Evolutionary conservation across 2,329 filamentous ascomycete species (phyloP), one percentile per base, ranked within the genome.

Genomic region (Penicillium sp.): DNA sequence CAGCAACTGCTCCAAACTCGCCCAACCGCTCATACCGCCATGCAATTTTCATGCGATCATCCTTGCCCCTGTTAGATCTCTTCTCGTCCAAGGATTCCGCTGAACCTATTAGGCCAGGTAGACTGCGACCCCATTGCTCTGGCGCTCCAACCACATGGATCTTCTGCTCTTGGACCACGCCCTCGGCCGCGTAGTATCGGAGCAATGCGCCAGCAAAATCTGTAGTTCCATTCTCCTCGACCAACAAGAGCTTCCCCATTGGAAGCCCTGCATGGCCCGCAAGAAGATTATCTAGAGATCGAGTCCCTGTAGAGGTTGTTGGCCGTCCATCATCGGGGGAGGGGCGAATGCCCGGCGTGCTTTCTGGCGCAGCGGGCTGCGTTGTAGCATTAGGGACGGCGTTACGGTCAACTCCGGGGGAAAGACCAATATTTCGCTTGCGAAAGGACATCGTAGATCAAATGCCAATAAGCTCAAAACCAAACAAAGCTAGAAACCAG

Each of bases 41-140:
- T 3, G 94, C 94, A 77, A 99, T 99, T 77, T 96, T 97, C 94
- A 99, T 97, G 73, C 87, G 92, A 59, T 93, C 89, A 13, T 81
- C 79, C 61, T 70, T 75, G 71, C 70, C 66, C 65, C 66, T 67
- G 39, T 67, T 70, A 9, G 68, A 65, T 45, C 60, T 56, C 52
- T 73, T 76, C 40, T 76, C 73, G 32, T 79, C 76, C 30, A 79
- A 69, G 41, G 68, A 64, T 62, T 79, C 75, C 32, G 78, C 71
- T 47, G 79, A 74, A 59, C 79, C 74, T 43, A 81, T 80, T 32
- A 95, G 71, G 0, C 89, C 93, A 3, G 94, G 94, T 19, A 99
- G 78, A 63, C 93, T 91, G 59, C 89, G 80, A 35, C 86, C 84
- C 94, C 94, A 97, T 43, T 81, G 79, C 57, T 94, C 88, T 7